These are phyloP conservation scores for Mortierella claussenii DNA, from an alignment of 192 early-diverging fungal species.

Conservation along the genomic window DNA sequence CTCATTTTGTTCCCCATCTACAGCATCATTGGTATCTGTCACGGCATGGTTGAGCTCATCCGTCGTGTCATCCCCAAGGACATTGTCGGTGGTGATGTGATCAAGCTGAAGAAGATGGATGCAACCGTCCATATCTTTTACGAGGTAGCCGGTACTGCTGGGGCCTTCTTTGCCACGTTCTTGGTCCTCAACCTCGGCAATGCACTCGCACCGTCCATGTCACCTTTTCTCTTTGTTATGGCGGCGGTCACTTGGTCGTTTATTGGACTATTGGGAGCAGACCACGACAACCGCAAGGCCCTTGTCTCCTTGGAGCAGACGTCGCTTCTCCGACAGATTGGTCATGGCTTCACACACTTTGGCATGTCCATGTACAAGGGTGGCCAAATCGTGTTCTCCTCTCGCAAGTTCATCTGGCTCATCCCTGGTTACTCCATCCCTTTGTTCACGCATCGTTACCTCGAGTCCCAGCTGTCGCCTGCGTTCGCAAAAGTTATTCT, in stretches of 20 bases:
- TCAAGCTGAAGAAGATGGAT: slow-evolving; percentile 71
- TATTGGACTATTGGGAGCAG: slow-evolving; percentile 44
- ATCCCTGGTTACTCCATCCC: slow-evolving; percentile 67
- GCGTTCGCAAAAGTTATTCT: slow-evolving; percentile 61
- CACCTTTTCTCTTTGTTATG: slow-evolving; percentile 59
- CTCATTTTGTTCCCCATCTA: slow-evolving; percentile 59
- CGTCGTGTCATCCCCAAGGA: slow-evolving; percentile 69
- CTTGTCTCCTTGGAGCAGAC: slow-evolving; percentile 5
- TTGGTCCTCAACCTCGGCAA: slow-evolving; percentile 58
- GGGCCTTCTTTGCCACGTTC: slow-evolving; percentile 62
- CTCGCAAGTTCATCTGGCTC: slow-evolving; percentile 65
- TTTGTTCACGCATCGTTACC: slow-evolving; percentile 66
- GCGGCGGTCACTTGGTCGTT: slow-evolving; percentile 59
- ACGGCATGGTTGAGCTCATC: slow-evolving; percentile 68
- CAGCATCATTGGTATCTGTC: slow-evolving; percentile 59
- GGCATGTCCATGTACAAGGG: slow-evolving; percentile 58
- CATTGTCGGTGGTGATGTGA: slow-evolving; percentile 68
- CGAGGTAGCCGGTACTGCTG: slow-evolving; percentile 68
- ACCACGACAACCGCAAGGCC: slow-evolving; percentile 15
- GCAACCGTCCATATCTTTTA: slow-evolving; percentile 67
- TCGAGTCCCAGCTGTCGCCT: slow-evolving; percentile 61
- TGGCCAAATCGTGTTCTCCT: slow-evolving; percentile 58
- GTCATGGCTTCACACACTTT: slow-evolving; percentile 54
- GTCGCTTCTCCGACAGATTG: slow-evolving; percentile 35
- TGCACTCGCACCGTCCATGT: slow-evolving; percentile 57